Percentiles rank a stretch among this genome's conserved stretches.
phyloP scores from a whole-genome alignment of 2,329 filamentous ascomycete genomes.

The Cladorrhinum sp. region DNA sequence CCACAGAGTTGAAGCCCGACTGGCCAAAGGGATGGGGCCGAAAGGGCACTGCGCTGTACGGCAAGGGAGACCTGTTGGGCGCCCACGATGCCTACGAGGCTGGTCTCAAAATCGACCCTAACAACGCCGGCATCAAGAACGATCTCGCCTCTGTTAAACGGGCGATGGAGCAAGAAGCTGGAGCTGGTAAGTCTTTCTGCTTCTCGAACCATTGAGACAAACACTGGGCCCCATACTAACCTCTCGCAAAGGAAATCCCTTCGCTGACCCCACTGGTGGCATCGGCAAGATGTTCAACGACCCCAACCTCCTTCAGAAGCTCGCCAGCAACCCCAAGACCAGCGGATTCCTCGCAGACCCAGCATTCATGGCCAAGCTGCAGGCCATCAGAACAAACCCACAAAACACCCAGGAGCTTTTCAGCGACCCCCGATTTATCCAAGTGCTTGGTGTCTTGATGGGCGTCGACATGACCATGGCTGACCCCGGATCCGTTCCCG shows the following conservation, averaged over 20 bases:
- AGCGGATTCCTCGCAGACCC: conserved; percentile 74
- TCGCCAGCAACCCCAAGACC: conserved; percentile 93
- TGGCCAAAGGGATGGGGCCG: conserved; percentile 97
- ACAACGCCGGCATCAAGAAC: conserved; percentile 88
- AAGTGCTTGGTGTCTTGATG: conserved; percentile 89
- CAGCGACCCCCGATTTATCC: conserved; percentile 85
- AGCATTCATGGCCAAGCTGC: conserved; percentile 86
- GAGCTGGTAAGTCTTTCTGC: conserved; percentile 19
- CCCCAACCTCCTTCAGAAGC: conserved; percentile 83
- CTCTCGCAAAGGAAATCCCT: conserved; percentile 3
- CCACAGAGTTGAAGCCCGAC: conserved; percentile 90
- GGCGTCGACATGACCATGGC: conserved; percentile 84
- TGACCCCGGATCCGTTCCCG: conserved; percentile 34
- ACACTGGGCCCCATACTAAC: not conserved
- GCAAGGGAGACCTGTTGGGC: conserved; percentile 77
- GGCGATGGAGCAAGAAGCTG: conserved; percentile 74
- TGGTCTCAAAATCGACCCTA: conserved; percentile 88
- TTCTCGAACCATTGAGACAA: not conserved
- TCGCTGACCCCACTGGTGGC: conserved; percentile 64
- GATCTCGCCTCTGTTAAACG: conserved; percentile 82
- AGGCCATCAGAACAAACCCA: conserved; percentile 77
- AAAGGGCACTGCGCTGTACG: conserved; percentile 88
- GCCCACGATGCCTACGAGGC: conserved; percentile 90
- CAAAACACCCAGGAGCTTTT: conserved; percentile 75
- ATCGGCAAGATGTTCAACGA: conserved; percentile 95